Percentiles rank a stretch among this genome's conserved stretches.
These are phyloP conservation scores for Cicer arietinum DNA, from an alignment of 306 rosid species.

Conservation along the genomic window DNA sequence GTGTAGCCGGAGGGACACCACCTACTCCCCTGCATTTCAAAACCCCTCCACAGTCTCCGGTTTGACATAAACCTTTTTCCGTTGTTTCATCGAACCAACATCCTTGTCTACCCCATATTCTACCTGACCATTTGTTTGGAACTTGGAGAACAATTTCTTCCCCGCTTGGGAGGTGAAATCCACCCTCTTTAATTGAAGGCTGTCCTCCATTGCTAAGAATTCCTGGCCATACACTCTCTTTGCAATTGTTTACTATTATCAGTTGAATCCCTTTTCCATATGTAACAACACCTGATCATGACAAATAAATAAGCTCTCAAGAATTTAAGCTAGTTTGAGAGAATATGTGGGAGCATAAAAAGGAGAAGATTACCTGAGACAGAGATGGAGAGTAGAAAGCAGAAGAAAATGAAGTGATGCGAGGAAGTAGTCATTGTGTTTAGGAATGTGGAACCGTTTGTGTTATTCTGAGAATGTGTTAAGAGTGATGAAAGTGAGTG, in stretches of 20 bases:
- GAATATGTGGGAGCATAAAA: no score
- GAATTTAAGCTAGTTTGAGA: no score
- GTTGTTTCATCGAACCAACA: constrained; percentile 57
- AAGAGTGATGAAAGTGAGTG: background rate
- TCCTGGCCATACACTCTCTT: constrained; percentile 77
- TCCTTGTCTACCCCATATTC: constrained; percentile 84
- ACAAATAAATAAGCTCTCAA: background rate
- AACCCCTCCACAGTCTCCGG: constrained; percentile 71
- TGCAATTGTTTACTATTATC: constrained; percentile 71
- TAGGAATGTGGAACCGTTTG: constrained; percentile 28
- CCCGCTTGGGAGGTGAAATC: constrained; percentile 67
- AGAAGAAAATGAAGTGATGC: constrained; percentile 34
- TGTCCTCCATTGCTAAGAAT: constrained; percentile 64
- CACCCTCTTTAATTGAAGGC: constrained; percentile 60
- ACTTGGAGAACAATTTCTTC: constrained; percentile 52
- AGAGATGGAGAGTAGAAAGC: constrained; percentile 50
- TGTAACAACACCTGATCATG: background rate
- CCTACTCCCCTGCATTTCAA: constrained; percentile 64
- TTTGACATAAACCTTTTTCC: constrained; percentile 61
- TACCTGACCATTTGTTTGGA: constrained; percentile 71
- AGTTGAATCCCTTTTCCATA: constrained; percentile 62
- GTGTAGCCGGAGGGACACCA: constrained; percentile 72
- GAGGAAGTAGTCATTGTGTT: constrained; percentile 50
- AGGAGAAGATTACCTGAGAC: constrained; percentile 42
- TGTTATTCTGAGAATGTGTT: background rate